Conservation (phyloP, 306 rosid genomes). For the Vigna reflexopilosa region DNA sequence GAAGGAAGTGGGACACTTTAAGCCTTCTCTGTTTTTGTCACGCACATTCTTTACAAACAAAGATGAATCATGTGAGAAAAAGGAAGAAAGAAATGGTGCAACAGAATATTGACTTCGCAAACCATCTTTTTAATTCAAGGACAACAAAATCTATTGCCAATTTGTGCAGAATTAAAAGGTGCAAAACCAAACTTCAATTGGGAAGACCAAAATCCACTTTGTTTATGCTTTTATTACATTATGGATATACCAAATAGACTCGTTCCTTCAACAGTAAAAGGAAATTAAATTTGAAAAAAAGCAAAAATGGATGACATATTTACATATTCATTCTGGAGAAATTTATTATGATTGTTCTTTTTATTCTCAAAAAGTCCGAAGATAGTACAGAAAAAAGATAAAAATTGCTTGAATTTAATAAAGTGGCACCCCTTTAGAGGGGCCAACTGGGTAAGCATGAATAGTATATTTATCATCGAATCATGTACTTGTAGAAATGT, state of each 20-base stretch:
- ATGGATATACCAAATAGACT: no score
- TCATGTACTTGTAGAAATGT: constrained; percentile 32
- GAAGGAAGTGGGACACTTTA: constrained; percentile 41
- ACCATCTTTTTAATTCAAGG: constrained; percentile 45
- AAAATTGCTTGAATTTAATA: constrained; percentile 28
- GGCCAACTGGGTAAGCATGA: constrained; percentile 23
- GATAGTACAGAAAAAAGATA: constrained; percentile 41
- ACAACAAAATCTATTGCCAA: constrained; percentile 21
- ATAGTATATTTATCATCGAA: constrained; percentile 36
- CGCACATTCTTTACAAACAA: constrained; percentile 32
- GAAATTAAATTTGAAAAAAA: constrained; percentile 4
- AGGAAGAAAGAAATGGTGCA: constrained; percentile 60
- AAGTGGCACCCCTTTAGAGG: constrained; percentile 30
- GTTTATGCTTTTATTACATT: no score
- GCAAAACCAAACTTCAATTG: not conserved
- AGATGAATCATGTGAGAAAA: constrained; percentile 49
- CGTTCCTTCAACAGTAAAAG: not conserved
- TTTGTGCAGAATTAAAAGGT: constrained; percentile 11
- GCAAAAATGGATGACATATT: not conserved
- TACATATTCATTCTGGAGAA: constrained; percentile 6
- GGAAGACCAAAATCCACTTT: not conserved
- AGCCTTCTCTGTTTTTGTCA: constrained; percentile 35
- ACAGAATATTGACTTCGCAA: constrained; percentile 58
- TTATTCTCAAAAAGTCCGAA: constrained; percentile 39
- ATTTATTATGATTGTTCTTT: constrained; percentile 46